Evolutionary conservation across 108 stramenopile genomes (phyloP).

Genomic region (Skeletonema tropicum): DNA sequence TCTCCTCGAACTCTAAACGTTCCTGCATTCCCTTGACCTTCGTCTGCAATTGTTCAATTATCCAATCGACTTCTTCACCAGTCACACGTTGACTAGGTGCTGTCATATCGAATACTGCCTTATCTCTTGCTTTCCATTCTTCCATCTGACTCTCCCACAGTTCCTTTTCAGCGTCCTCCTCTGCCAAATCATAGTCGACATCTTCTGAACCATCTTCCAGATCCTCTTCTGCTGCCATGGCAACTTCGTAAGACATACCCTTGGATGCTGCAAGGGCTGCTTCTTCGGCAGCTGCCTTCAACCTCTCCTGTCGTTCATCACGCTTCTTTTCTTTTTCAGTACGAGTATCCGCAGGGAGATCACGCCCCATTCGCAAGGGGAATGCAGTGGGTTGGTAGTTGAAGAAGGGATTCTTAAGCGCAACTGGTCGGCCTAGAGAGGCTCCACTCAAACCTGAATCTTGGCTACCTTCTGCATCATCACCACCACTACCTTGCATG

Average conservation of each 20-base stretch:
- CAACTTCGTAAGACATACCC: constrained; percentile 46
- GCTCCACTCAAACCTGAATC: constrained; percentile 27
- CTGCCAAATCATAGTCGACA: constrained; percentile 57
- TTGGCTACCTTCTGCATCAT: constrained; percentile 14
- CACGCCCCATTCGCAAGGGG: constrained; percentile 66
- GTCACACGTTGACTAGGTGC: constrained; percentile 40
- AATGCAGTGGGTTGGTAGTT: constrained; percentile 60
- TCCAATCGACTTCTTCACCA: constrained; percentile 79
- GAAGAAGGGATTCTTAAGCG: constrained; percentile 64
- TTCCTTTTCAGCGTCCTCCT: constrained; percentile 79
- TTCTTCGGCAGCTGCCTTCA: constrained; percentile 75
- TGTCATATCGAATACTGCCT: constrained; percentile 46
- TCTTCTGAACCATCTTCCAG: constrained; percentile 51
- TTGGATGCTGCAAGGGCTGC: constrained; percentile 47
- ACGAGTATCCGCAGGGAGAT: constrained; percentile 70
- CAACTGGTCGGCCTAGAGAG: constrained; percentile 72
- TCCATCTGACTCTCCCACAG: constrained; percentile 70
- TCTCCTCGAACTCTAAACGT: constrained; percentile 86
- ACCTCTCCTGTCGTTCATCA: constrained; percentile 73
- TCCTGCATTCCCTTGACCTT: constrained; percentile 69
- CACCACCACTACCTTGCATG: background rate
- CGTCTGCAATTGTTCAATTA: constrained; percentile 62
- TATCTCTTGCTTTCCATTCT: constrained; percentile 47
- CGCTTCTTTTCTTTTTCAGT: constrained; percentile 86
- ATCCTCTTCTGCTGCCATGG: constrained; percentile 58